phyloP scores from a whole-genome alignment of 257 asterid genomes.

The Salvia miltiorrhiza region DNA sequence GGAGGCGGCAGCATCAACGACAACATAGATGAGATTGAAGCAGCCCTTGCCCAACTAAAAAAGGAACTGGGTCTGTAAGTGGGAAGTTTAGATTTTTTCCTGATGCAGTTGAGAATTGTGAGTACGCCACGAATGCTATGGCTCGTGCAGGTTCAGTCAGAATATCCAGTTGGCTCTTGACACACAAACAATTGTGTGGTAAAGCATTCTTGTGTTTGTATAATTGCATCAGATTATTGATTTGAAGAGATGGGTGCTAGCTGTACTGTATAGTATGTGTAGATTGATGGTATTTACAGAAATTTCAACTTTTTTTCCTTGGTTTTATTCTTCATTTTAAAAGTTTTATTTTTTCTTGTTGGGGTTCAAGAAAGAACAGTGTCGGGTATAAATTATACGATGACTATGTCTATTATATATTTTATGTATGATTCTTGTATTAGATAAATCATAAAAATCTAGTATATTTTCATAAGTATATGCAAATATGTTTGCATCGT shows the following conservation, averaged over 20 bases:
- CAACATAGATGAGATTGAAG: slow-evolving; percentile 79
- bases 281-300: neutral
- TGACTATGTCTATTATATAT: neutral
- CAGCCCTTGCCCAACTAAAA: slow-evolving; percentile 69
- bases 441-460: neutral
- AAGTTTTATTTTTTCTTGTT: neutral
- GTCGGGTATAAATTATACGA: neutral
- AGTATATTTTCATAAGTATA: neutral
- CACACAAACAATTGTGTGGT: neutral
- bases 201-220: neutral
- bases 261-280: neutral
- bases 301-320: neutral
- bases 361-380: neutral
- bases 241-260: neutral
- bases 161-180: neutral
- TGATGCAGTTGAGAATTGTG: neutral
- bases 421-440: neutral
- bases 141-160: neutral
- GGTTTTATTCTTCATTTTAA: neutral
- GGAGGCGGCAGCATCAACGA: slow-evolving; percentile 51
- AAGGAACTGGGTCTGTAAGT: slow-evolving; percentile 74
- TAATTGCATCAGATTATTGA: neutral
- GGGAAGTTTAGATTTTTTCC: neutral
- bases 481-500: neutral
- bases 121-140: neutral